Evolutionary conservation across 1,284 basidiomycete species (phyloP).

Genomic region (Malassezia pachydermatis): DNA sequence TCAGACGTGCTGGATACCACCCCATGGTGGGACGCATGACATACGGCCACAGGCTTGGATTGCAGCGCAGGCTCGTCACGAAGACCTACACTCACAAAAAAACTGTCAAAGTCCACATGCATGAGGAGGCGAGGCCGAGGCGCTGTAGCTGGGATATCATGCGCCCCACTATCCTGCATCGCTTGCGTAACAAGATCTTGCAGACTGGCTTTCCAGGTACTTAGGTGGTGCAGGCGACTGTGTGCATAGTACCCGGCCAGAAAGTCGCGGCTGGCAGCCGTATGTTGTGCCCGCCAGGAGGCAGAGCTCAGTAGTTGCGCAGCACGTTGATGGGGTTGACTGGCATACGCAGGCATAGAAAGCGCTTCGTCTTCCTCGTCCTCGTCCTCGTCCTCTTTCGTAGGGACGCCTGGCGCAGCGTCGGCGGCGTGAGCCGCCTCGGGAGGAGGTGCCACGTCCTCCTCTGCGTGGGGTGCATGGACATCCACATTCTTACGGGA

Average conservation of each 20-base stretch:
- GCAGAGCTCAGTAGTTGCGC: background rate
- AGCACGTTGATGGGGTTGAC: background rate
- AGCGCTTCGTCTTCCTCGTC: background rate
- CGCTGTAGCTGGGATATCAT: constrained; percentile 52
- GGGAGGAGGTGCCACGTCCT: constrained; percentile 4
- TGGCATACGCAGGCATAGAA: background rate
- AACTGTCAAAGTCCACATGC: constrained; percentile 67
- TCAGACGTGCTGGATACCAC: constrained; percentile 52
- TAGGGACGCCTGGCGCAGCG: background rate
- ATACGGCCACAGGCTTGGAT: constrained; percentile 71
- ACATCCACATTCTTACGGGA: background rate
- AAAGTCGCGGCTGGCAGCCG: constrained; percentile 70
- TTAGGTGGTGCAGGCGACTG: constrained; percentile 79
- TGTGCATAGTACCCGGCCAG: constrained; percentile 83
- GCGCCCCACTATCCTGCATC: constrained; percentile 58
- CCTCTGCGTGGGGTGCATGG: no score
- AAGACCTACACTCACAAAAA: constrained; percentile 61
- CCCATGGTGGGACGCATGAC: constrained; percentile 58
- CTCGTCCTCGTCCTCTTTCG: background rate
- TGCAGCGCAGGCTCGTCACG: constrained; percentile 30
- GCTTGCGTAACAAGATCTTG: constrained; percentile 60
- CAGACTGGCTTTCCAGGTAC: constrained; percentile 84
- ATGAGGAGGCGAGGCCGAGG: constrained; percentile 46
- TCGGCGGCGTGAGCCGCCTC: no score
- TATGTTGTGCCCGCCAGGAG: constrained; percentile 71